Percentiles rank a stretch among this genome's conserved stretches.
These are phyloP conservation scores for Grosmannia penicillata DNA, from an alignment of 2,329 filamentous ascomycete genomes.

Conservation along the genomic window DNA sequence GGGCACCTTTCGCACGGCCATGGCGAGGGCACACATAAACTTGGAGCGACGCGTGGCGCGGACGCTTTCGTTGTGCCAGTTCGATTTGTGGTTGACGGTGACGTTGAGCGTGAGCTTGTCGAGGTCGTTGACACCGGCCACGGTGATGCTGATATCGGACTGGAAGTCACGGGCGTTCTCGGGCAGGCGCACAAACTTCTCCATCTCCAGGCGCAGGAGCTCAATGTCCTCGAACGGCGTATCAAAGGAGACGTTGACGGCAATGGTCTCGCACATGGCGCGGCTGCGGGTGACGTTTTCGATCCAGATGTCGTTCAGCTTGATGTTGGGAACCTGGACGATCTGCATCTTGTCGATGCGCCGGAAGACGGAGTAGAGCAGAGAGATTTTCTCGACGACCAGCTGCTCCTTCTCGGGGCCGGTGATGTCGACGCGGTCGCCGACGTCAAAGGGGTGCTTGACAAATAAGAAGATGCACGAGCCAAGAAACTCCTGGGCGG, in stretches of 20 bases:
- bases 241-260: conserved; percentile 69
- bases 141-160: conserved; percentile 63
- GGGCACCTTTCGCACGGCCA: conserved; percentile 74
- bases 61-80: conserved; percentile 77
- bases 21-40: conserved; percentile 87
- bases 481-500: conserved; percentile 87
- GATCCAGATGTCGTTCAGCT: conserved; percentile 84
- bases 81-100: conserved; percentile 82
- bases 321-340: conserved; percentile 75
- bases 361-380: conserved; percentile 85
- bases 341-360: conserved; percentile 70
- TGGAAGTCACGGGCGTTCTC: conserved; percentile 89
- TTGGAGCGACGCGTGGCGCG: conserved; percentile 74
- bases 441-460: conserved; percentile 95
- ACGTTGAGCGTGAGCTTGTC: conserved; percentile 76
- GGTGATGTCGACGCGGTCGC: conserved; percentile 76
- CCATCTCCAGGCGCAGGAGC: conserved; percentile 69
- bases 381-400: conserved; percentile 82
- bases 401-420: conserved; percentile 44
- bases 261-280: conserved; percentile 76
- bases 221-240: conserved; percentile 85
- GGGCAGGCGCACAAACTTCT: conserved; percentile 64
- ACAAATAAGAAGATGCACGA: conserved; percentile 98
- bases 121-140: conserved; percentile 67
- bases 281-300: conserved; percentile 87